Conservation (phyloP, 805 yeast species). For the Blastobotrys terrestris region DNA sequence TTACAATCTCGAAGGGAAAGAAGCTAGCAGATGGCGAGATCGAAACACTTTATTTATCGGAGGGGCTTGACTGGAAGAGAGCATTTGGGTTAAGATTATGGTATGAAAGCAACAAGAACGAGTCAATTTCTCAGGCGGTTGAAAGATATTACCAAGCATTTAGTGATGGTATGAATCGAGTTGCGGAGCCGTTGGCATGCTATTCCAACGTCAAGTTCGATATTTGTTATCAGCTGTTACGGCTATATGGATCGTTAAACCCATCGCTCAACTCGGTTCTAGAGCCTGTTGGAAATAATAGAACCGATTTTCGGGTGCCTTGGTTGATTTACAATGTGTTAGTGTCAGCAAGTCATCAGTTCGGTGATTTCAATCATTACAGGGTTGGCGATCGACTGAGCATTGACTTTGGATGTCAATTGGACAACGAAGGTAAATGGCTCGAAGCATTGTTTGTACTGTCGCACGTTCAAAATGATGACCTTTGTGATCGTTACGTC, state of each 20-base stretch:
- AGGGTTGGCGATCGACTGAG: conserved; percentile 36
- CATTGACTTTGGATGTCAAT: conserved; percentile 43
- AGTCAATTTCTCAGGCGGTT: conserved; percentile 20
- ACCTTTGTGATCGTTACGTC: conserved; percentile 38
- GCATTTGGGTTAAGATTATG: conserved; percentile 53
- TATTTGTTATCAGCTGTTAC: conserved; percentile 11
- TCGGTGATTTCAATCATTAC: conserved; percentile 9
- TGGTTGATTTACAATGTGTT: conserved; percentile 51
- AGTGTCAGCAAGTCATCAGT: conserved; percentile 15
- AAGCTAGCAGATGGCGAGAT: conserved; percentile 9
- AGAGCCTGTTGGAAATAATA: conserved; percentile 4
- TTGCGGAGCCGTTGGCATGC: conserved; percentile 8
- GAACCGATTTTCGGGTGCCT: conserved; percentile 17
- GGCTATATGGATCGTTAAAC: conserved; percentile 12
- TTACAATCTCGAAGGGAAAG: conserved; percentile 26
- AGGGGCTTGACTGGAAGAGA: conserved; percentile 59
- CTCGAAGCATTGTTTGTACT: conserved; percentile 59
- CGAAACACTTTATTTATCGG: conserved; percentile 23
- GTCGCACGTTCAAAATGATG: conserved; percentile 49
- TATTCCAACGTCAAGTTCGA: conserved; percentile 4
- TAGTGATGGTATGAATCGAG: conserved; percentile 5
- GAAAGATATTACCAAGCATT: conserved; percentile 17
- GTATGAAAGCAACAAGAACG: conserved; percentile 40
- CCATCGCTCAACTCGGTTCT: conserved; percentile 12
- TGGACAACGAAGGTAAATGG: conserved; percentile 43